Base-by-base conservation (phyloP, 805 yeast species). In the Metschnikowia cerradonensis region DNA sequence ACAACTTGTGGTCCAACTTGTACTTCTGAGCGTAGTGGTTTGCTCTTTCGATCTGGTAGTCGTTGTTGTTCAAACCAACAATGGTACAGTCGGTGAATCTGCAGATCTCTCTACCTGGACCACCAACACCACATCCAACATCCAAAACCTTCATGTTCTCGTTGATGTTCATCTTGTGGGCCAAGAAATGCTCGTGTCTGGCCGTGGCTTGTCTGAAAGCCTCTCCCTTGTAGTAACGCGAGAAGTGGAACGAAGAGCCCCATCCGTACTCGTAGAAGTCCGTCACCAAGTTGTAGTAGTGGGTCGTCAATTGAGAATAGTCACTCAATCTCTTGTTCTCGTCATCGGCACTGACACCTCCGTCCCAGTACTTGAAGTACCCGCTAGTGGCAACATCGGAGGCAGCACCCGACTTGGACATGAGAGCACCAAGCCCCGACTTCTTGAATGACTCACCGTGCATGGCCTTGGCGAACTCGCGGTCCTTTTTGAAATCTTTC, bases 81-180 rank as follows among this genome's bases (percentile, higher is more conserved):
- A 92, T 78, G 61, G 81, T 75, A 73, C 90, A 86, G 63, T 86
- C 90, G 47, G 98, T 86, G 77, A 92, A 92, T 67, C 96, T 83
- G 54, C 86, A 79, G 64, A 92, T 92, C 76, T 94, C 97, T 71
- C 97, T 86, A 20, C 96, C 97, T 63, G 99, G 99, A 40, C 99
- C 99, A 67, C 99, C 99, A 62, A 92, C 96, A 79, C 99, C 99
- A 77, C 99, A 94, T 44, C 99, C 99, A 51, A 92, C 99, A 67
- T 92, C 99, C 60, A 92, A 79, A 15, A 92, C 99, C 65, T 84
- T 83, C 89, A 87, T 88, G 60, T 83, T 80, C 60, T 84, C 87
- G 60, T 77, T 70, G 62, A 92, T 77, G 55, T 87, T 87, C 80
- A 91, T 90, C 75, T 88, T 85, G 70, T 78, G 75, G 39, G 99